Base-by-base conservation (phyloP, 805 yeast species). In the Pichia kluyveri region DNA sequence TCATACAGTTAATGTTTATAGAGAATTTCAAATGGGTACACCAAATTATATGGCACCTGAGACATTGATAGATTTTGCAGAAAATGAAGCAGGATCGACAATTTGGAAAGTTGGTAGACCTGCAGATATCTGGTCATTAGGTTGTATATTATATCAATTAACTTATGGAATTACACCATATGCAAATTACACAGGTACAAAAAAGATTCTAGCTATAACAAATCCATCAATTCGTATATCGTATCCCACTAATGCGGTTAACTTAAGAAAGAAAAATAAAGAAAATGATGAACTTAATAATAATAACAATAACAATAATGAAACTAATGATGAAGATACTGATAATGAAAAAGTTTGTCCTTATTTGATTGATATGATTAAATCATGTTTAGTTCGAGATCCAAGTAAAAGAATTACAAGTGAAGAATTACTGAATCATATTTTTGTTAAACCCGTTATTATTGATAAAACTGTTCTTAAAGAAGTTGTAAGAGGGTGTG, bases 41-140 rank as follows among this genome's bases (percentile, higher is more conserved):
- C 96, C 96, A 2, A 88, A 86, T 62, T 93, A 91, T 63, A 93
- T 91, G 98, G 96, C 99, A 0, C 99, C 99, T 0, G 99, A 91
- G 64, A 86, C 97, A 0, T 68, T 91, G 50, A 73, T 83, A 41
- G 95, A 84, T 63, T 78, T 61, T 12, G 57, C 60, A 17, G 60
- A 45, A n/a, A 26, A 60, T 19, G 59, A 54, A 26, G 46, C 50
- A 40, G 53, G 51, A 28, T 42, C 51, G 59, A 48, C 67, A 49
- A 66, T 78, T 37, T 68, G 83, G 91, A 86, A 79, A 63, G 95
- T 90, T 11, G 97, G 98, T 1, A 83, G 82, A 57, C 96, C 98
- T 0, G 85, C 97, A 2, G 99, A 93, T 67, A 82, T 93, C 15
- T 93, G 99, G 99, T 89, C 98, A 19, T 86, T 96, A 66, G 99